Evolutionary conservation across 1,284 basidiomycete species (phyloP), one percentile per base, ranked within the genome.

Genomic region (Peniophora sp.): DNA sequence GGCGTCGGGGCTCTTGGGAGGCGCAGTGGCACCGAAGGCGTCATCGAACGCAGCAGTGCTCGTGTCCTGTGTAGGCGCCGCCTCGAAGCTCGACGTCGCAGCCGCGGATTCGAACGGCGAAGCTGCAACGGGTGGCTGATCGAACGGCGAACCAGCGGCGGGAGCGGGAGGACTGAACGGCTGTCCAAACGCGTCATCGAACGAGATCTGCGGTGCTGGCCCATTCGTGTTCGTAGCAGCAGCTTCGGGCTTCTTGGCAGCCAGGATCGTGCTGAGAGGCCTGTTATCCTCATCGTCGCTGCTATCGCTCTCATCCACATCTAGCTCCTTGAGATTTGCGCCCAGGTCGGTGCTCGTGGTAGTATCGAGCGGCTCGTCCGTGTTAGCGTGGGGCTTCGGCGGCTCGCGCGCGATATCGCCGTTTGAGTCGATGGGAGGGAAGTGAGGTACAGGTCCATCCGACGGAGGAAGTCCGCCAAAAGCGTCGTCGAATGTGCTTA

Each of bases 251-350:
- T 36, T 42, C 9, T 23, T 20, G 9, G 37, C 46, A 24, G 49
- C 49, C 14, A 47, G 43, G 11, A 59, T 57, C 12, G 50, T 37
- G 9, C 57, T 55, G 23, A 65, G 62, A 65, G 70, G 59, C 47
- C 63, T 62, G 35, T 62, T 55, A n/a, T 76, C 73, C 50, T 82
- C 81, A 43, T 75, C 76, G 39, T 76, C 73, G 47, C 62, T 67
- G 47, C 67, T 72, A 53, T 88, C 86, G 1, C 79, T 76, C 37
- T 86, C 86, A 3, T 83, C 70, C 10, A 74, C 64, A 15, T 85
- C 86, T 48, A 87, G 60, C 51, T 91, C 85, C 52, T 79, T 76
- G n/a, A 86, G 66, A 27, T 72, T 67, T 8, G 76, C 59, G 22
- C 63, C 66, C 15, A 86, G 62, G 57, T 85, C 78, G 1, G 81